A percentile compares a stretch with the other conserved stretches of the same genome.
Conservation (phyloP, 2,329 filamentous ascomycete species). For the Talaromyces verruculosus region DNA sequence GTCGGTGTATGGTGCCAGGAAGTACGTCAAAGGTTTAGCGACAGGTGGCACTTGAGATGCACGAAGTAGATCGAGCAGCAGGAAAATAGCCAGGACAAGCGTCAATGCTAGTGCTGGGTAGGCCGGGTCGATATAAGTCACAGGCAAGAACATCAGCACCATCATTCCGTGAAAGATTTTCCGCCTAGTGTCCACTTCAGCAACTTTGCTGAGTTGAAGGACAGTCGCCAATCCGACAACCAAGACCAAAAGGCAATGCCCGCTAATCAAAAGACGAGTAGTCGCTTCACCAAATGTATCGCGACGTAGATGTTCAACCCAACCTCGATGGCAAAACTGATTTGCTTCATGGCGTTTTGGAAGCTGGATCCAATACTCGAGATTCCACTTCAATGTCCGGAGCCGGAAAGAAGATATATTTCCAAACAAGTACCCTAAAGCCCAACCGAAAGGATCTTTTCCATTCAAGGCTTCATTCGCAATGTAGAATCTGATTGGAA, state of each 20-base stretch:
- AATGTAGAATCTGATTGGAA: slow-evolving; percentile 71
- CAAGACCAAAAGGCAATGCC: slow-evolving; percentile 72
- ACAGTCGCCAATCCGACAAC: slow-evolving; percentile 71
- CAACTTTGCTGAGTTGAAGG: slow-evolving; percentile 69
- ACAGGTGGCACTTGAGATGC: slow-evolving; percentile 89
- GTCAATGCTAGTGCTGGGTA: slow-evolving; percentile 79
- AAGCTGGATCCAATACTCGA: slow-evolving; percentile 74
- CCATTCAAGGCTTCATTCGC: slow-evolving; percentile 64
- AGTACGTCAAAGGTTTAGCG: slow-evolving; percentile 78
- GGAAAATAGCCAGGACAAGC: slow-evolving; percentile 77
- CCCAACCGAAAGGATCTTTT: slow-evolving; percentile 88
- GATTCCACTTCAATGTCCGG: slow-evolving; percentile 65
- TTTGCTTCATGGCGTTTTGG: slow-evolving; percentile 48
- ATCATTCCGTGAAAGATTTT: slow-evolving; percentile 99
- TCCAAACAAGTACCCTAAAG: slow-evolving; percentile 82
- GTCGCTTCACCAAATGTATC: slow-evolving; percentile 71
- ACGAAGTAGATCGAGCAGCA: slow-evolving; percentile 83
- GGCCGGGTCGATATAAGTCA: slow-evolving; percentile 80
- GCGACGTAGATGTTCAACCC: slow-evolving; percentile 66
- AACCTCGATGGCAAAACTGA: slow-evolving; percentile 53
- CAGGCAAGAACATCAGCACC: slow-evolving; percentile 90
- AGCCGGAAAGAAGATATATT: slow-evolving; percentile 71
- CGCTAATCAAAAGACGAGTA: slow-evolving; percentile 72
- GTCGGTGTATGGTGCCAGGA: slow-evolving; percentile 91
- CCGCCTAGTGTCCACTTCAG: slow-evolving; percentile 90